phyloP scores from a whole-genome alignment of 2,329 filamentous ascomycete species.

The Ascocoryne sarcoides region DNA sequence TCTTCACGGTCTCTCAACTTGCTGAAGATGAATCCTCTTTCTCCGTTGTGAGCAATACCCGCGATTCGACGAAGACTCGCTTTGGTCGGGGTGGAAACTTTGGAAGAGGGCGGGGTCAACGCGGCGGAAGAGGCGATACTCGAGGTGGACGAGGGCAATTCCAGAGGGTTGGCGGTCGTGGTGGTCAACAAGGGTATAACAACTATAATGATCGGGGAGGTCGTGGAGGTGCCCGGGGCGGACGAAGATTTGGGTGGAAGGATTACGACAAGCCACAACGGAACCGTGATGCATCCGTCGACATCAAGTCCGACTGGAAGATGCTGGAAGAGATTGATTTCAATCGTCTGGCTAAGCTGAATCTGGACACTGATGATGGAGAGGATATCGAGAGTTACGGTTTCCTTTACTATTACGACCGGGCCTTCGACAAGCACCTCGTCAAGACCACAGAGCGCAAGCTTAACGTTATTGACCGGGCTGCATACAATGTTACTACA shows the following conservation, averaged over 20 bases:
- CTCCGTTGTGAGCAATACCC: constrained; percentile 93
- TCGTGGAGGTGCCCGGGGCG: constrained; percentile 60
- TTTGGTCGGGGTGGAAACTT: constrained; percentile 87
- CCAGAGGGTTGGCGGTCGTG: constrained; percentile 64
- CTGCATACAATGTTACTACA: constrained; percentile 96
- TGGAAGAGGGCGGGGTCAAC: constrained; percentile 54
- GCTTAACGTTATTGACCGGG: constrained; percentile 81
- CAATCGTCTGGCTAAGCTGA: constrained; percentile 88
- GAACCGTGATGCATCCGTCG: constrained; percentile 91
- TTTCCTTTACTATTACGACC: constrained; percentile 98
- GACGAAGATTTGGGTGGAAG: constrained; percentile 93
- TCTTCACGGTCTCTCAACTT: constrained; percentile 75
- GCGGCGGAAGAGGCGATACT: constrained; percentile 67
- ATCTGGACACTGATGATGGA: constrained; percentile 87
- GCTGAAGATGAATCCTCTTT: constrained; percentile 96
- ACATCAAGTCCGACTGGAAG: constrained; percentile 92
- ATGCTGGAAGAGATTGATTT: constrained; percentile 98
- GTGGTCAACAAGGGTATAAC: constrained; percentile 52
- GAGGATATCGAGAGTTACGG: constrained; percentile 94
- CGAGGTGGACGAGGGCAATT: constrained; percentile 53
- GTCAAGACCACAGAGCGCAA: constrained; percentile 84
- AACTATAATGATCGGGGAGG: constrained; percentile 69
- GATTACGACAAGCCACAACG: constrained; percentile 97
- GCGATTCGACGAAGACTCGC: constrained; percentile 75
- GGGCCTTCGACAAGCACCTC: constrained; percentile 84